phyloP scores from a whole-genome alignment of 176 grass and related monocot species.

The Avena eriantha region DNA sequence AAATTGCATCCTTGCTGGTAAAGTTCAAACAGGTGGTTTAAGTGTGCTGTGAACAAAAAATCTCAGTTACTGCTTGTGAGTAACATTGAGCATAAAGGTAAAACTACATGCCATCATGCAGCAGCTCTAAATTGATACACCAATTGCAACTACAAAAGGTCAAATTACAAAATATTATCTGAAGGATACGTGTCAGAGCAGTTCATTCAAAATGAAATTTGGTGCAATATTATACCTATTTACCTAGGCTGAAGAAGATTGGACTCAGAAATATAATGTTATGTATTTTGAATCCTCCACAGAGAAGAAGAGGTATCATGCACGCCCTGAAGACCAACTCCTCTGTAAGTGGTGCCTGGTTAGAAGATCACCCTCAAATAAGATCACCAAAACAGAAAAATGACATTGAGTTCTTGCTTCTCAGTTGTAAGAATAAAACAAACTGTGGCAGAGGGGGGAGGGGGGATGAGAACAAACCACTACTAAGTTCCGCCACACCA shows the following conservation, averaged over 20 bases:
- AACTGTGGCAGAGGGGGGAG: not conserved
- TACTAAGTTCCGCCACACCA: conserved; percentile 83
- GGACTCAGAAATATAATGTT: conserved; percentile 86
- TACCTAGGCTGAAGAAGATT: conserved; percentile 99
- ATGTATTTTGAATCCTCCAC: conserved; percentile 77
- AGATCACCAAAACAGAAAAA: conserved; percentile 39
- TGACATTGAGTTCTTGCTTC: not conserved
- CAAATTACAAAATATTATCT: not conserved
- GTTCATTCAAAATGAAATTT: not conserved
- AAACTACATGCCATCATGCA: not conserved
- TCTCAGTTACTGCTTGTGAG: conserved; percentile 24
- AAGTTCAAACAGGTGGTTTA: conserved; percentile 88
- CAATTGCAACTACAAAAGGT: not conserved
- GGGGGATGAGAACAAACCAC: conserved; percentile 60
- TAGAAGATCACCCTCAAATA: conserved; percentile 46
- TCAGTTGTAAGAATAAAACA: not conserved
- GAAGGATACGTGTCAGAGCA: not conserved
- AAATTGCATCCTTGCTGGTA: conserved; percentile 70
- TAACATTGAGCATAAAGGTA: conserved; percentile 10
- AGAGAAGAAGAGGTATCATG: conserved; percentile 96
- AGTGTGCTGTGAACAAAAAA: conserved; percentile 73
- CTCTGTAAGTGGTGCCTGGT: conserved; percentile 90
- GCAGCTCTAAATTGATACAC: conserved; percentile 7
- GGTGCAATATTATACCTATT: conserved; percentile 29
- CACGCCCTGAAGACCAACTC: conserved; percentile 96